These are phyloP conservation scores for Canavalia ensiformis DNA, from an alignment of 306 rosid species.

Conservation along the genomic window DNA sequence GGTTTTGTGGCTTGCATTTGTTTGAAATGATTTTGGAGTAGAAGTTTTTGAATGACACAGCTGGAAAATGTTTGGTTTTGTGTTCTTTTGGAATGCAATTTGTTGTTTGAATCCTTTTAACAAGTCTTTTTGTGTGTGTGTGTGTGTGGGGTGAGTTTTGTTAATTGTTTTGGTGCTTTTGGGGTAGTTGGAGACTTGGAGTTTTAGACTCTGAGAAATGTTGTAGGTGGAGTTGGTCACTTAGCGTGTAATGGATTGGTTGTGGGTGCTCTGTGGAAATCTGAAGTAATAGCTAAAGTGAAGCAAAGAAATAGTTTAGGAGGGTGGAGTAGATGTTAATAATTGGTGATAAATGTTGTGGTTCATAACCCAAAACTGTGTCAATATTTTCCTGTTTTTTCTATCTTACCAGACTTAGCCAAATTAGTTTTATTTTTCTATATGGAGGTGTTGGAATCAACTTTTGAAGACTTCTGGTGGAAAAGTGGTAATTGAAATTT, in stretches of 20 bases:
- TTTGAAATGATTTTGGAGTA: conserved; percentile 20
- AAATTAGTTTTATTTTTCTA: conserved; percentile 27
- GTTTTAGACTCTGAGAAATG: conserved; percentile 38
- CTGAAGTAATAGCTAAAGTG: conserved; percentile 9
- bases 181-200: conserved; percentile 45
- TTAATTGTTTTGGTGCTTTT: conserved; percentile 22
- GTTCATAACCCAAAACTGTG: conserved; percentile 27
- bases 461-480: conserved; percentile 28
- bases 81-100: conserved; percentile 26
- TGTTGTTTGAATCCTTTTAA: conserved; percentile 40
- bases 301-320: conserved; percentile 15
- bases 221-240: conserved; percentile 29
- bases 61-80: background rate
- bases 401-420: conserved; percentile 2
- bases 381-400: conserved; percentile 29
- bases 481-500: conserved; percentile 35
- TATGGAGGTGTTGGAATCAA: conserved; percentile 19
- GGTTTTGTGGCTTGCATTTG: conserved; percentile 19
- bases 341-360: conserved; percentile 25
- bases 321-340: conserved; percentile 30
- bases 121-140: background rate
- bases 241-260: conserved; percentile 37
- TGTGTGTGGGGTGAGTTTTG: conserved; percentile 11
- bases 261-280: conserved; percentile 1
- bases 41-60: conserved; percentile 5